Evolutionary conservation across 139 green algal genomes (phyloP).

Genomic region (Chlorella sp.): DNA sequence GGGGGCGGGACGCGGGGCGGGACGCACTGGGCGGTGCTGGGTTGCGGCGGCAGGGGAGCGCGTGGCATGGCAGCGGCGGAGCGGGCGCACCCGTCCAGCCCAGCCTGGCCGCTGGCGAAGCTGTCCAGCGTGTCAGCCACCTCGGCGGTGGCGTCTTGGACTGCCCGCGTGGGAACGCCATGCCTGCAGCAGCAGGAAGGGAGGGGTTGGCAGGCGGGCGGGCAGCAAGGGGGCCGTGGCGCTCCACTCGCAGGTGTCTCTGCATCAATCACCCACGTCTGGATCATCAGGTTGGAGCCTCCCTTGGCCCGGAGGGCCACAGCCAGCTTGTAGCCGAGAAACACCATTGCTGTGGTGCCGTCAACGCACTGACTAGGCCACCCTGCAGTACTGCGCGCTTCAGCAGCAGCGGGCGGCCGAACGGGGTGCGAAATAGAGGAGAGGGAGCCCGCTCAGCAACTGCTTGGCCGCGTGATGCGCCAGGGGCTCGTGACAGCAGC

Average conservation of each 20-base stretch:
- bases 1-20: neutral
- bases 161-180: conserved; percentile 17
- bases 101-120: conserved; percentile 26
- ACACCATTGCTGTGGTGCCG: conserved; percentile 17
- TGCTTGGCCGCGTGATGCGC: neutral
- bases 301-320: conserved; percentile 37
- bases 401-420: too few species aligned
- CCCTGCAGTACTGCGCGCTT: too few species aligned
- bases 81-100: conserved; percentile 35
- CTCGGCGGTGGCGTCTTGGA: conserved; percentile 43
- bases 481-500: too few species aligned
- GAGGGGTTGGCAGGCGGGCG: neutral
- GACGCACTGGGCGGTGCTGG: neutral
- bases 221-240: neutral
- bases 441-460: neutral
- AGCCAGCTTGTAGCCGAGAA: conserved; percentile 24
- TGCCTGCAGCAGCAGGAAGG: conserved; percentile 21
- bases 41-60: neutral
- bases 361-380: too few species aligned
- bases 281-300: conserved; percentile 48
- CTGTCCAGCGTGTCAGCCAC: conserved; percentile 25
- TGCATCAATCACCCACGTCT: conserved; percentile 41
- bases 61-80: neutral
- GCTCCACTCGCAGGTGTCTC: neutral
- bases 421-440: neutral